Conservation (phyloP, 768 basidiomycete species). For the Plicaturopsis crispa region DNA sequence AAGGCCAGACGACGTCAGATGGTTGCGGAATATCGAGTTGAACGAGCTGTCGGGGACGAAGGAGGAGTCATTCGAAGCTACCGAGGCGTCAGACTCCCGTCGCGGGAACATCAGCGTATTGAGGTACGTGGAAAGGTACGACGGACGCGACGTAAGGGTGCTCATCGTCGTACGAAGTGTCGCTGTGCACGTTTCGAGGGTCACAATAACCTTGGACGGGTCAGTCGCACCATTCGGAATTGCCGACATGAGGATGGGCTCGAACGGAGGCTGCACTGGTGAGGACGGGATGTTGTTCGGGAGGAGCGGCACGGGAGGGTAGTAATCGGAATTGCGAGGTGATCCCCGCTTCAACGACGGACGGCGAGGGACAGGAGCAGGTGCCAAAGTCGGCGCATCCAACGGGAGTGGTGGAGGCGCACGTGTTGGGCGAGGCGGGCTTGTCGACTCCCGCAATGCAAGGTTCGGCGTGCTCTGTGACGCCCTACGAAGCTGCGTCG, state of each 20-base stretch:
- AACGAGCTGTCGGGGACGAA: slow-evolving; percentile 24
- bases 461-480: slow-evolving; percentile 4
- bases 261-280: slow-evolving; percentile 52
- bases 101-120: slow-evolving; percentile 29
- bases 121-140: slow-evolving; percentile 56
- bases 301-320: slow-evolving; percentile 39
- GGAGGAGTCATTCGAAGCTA: slow-evolving; percentile 46
- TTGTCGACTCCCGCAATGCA: slow-evolving; percentile 1
- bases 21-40: slow-evolving; percentile 48
- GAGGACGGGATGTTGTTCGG: slow-evolving; percentile 35
- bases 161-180: slow-evolving; percentile 59
- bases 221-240: slow-evolving; percentile 42
- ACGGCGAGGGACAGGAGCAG: slow-evolving; percentile 9
- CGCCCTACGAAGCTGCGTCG: no score
- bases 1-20: slow-evolving; percentile 54
- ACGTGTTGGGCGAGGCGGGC: slow-evolving; percentile 1
- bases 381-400: slow-evolving; percentile 1
- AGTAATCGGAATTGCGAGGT: slow-evolving; percentile 24
- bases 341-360: slow-evolving; percentile 16
- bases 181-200: slow-evolving; percentile 65
- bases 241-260: slow-evolving; percentile 57
- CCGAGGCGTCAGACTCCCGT: slow-evolving; percentile 30
- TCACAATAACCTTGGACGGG: slow-evolving; percentile 56
- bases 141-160: slow-evolving; percentile 63
- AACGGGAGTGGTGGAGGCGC: slow-evolving; percentile 9